Evolutionary conservation across 164 flowering plant genomes (phyloP), one percentile per base, ranked within the genome.

Genomic region (Kingdonia uniflora): DNA sequence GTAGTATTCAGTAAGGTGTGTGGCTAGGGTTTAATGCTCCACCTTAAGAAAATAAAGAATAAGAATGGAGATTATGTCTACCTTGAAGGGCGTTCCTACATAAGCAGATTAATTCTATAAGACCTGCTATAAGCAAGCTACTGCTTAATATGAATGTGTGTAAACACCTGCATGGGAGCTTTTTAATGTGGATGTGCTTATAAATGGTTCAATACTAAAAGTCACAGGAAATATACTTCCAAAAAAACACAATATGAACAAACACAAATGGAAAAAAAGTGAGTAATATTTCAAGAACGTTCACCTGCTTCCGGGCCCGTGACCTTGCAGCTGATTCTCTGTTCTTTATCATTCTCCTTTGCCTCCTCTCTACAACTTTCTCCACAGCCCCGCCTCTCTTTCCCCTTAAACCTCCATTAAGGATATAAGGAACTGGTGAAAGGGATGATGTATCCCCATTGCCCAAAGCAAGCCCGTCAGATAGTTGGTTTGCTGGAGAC

Each of bases 261-360:
- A 51, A 49, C 15, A 24, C 45, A 59, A 50, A 11, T 23, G 39
- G 16, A 58, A 47, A 40, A 5, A 51, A 16, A 10, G 15, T 41
- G 1, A 35, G 0, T 6, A 5, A 14, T 19, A 25, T 24, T 21
- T n/a, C 35, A 49, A 48, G 37, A 42, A 24, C 6, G 22, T 21
- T 46, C 65, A 89, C 97, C 90, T 89, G 97, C 67, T 89, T 89
- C n/a, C 95, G 88, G 57, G 95, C 97, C 37, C 97, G 73, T 37
- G 97, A 89, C 51, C 97, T 76, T 19, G 97, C 95, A 58, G 97
- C 97, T 40, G 97, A 89, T 56, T 89, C 97, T 64, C 97, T 72
- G 61, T 89, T 89, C 58, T 89, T 89, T 37, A 89, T 89, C 97
- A 89, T 89, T 52, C 97, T 82, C 66, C 78, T 76, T 49, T 82